Percentiles rank a stretch among this genome's conserved stretches.
Evolutionary conservation across 2,329 filamentous ascomycete species (phyloP).

Genomic region (Acephala macrosclerotiorum): DNA sequence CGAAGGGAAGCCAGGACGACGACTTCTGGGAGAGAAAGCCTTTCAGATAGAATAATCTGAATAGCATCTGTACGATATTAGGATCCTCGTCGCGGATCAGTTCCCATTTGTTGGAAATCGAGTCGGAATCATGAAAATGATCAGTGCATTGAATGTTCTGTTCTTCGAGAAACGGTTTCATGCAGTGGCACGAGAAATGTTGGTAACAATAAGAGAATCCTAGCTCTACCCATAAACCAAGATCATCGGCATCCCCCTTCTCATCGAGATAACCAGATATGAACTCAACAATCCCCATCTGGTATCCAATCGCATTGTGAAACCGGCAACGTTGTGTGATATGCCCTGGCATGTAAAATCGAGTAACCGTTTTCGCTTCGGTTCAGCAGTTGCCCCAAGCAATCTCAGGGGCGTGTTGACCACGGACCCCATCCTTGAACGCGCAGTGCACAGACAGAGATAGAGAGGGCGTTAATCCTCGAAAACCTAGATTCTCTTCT

Average conservation of each 20-base stretch:
- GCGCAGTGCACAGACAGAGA: conserved; percentile 16
- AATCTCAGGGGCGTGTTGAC: no score
- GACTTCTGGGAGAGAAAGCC: conserved; percentile 18
- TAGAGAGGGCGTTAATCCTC: conserved; percentile 16
- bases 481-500: conserved; percentile 19
- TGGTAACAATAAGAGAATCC: conserved; percentile 9
- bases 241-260: background rate
- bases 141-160: conserved; percentile 16
- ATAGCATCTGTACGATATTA: conserved; percentile 13
- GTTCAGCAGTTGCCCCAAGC: background rate
- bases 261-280: background rate
- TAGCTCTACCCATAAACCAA: background rate
- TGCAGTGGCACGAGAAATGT: background rate
- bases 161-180: conserved; percentile 12
- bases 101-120: background rate
- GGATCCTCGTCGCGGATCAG: background rate
- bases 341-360: background rate
- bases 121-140: conserved; percentile 8
- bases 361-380: background rate
- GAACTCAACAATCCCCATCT: background rate
- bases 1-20: conserved; percentile 19
- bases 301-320: conserved; percentile 8
- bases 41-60: conserved; percentile 37
- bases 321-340: background rate
- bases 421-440: conserved; percentile 3